A percentile compares a stretch with the other conserved stretches of the same genome.
Conservation (phyloP, 2,329 filamentous ascomycete genomes). For the Sporothrix brunneoviolacea region DNA sequence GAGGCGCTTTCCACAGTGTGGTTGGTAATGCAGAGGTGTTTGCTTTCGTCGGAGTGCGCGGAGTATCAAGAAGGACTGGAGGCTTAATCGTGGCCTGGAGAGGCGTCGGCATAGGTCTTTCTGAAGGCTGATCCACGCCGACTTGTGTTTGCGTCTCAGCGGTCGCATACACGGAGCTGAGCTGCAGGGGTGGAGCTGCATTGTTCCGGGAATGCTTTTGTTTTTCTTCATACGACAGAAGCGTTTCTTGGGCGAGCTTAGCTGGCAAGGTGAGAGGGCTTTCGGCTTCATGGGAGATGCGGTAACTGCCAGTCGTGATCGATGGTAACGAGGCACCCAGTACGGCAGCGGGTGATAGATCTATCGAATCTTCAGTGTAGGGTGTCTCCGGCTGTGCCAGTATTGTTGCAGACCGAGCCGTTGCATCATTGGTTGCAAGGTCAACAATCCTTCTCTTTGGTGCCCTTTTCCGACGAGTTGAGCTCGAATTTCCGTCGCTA, state of each 20-base stretch:
- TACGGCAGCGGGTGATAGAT: not conserved
- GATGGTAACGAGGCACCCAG: not conserved
- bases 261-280: not conserved
- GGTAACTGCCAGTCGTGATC: not conserved
- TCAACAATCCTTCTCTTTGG: constrained; percentile 60
- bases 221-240: not conserved
- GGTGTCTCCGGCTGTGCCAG: constrained; percentile 14
- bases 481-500: constrained; percentile 52
- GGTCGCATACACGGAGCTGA: not conserved
- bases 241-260: not conserved
- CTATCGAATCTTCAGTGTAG: not conserved
- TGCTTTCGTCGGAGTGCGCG: constrained; percentile 10
- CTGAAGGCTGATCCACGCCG: not conserved
- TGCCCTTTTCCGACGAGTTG: constrained; percentile 53
- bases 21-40: not conserved
- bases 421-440: constrained; percentile 46
- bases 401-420: constrained; percentile 15
- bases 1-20: constrained; percentile 33
- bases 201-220: not conserved
- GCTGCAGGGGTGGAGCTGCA: too few species aligned
- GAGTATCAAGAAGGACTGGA: constrained; percentile 11
- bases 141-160: not conserved
- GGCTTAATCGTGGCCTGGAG: not conserved
- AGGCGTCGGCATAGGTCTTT: not conserved
- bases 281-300: not conserved